Conservation (phyloP, 176 grass and related monocot genomes). For the Ampelocalamus luodianensis region DNA sequence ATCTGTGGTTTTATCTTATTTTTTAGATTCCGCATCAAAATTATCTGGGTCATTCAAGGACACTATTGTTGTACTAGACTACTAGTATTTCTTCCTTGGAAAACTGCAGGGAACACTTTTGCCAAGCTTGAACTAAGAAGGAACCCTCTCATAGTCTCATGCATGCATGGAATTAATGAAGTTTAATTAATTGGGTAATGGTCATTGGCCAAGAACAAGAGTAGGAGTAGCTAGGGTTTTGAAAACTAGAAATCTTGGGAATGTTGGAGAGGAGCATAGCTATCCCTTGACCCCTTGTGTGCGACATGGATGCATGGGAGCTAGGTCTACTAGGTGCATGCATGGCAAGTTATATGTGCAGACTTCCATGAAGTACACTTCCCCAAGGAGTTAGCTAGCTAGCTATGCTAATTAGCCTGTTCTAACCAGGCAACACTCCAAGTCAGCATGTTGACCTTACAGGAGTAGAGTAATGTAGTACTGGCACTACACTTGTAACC, state of each 20-base stretch:
- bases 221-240: background rate
- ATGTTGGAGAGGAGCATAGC: slow-evolving; percentile 11
- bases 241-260: slow-evolving; percentile 49
- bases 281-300: background rate
- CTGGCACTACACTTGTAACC: background rate
- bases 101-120: background rate
- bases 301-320: background rate
- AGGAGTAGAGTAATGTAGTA: no score
- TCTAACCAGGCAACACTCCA: no score
- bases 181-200: slow-evolving; percentile 12
- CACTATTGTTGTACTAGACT: no score
- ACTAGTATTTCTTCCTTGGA: no score
- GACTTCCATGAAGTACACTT: slow-evolving; percentile 32
- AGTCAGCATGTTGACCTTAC: background rate
- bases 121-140: background rate
- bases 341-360: background rate
- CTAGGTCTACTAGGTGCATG: no score
- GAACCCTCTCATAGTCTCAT: background rate
- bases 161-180: no score
- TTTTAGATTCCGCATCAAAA: no score
- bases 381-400: background rate
- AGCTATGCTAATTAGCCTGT: background rate
- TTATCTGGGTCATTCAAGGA: no score
- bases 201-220: background rate
- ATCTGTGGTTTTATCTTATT: no score